Conservation (phyloP, 768 basidiomycete species). For the Auricularia sp. region DNA sequence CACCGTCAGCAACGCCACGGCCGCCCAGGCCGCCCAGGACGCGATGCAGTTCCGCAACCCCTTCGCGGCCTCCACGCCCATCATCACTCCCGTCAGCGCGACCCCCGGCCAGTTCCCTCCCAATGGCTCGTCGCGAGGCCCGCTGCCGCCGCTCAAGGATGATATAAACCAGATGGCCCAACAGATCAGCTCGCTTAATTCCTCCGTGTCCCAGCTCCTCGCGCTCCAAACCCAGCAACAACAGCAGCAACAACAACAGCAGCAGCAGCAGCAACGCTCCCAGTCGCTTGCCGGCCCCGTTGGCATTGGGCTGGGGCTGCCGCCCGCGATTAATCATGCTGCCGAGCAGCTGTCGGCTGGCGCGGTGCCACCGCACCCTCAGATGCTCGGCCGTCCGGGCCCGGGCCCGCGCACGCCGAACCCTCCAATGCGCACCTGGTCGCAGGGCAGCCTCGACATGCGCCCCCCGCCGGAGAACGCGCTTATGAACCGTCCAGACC, state of each 20-base stretch:
- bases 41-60: constrained; percentile 60
- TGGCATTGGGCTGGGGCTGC: background rate
- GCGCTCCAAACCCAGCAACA: constrained; percentile 69
- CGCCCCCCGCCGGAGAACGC: constrained; percentile 32
- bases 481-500: constrained; percentile 29
- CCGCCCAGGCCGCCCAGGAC: constrained; percentile 36
- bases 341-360: background rate
- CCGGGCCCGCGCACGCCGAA: constrained; percentile 12
- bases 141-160: constrained; percentile 53
- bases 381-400: background rate
- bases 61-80: constrained; percentile 38
- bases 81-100: constrained; percentile 15
- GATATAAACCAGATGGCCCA: constrained; percentile 71
- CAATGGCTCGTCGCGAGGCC: constrained; percentile 49
- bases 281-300: background rate
- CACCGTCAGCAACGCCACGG: constrained; percentile 14
- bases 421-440: constrained; percentile 72
- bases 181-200: constrained; percentile 67
- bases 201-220: constrained; percentile 77
- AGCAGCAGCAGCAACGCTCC: background rate
- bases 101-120: constrained; percentile 20
- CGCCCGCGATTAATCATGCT: background rate
- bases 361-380: background rate
- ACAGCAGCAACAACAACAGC: constrained; percentile 13
- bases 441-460: constrained; percentile 66